Base-by-base conservation (phyloP, 78 protist species). In the Capsaspora owczarzaki region DNA sequence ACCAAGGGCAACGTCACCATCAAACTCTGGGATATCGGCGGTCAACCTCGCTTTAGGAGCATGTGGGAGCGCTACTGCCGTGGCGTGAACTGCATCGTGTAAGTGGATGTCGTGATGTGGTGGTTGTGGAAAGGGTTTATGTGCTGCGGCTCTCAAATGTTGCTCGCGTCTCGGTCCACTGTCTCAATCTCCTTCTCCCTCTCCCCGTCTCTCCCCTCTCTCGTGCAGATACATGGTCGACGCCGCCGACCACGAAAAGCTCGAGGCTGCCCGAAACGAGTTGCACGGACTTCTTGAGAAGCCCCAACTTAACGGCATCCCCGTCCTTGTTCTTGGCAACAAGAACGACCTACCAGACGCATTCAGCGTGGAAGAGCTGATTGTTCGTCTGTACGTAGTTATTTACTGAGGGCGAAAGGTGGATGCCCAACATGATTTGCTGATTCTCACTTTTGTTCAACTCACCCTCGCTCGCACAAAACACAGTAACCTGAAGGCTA, bases 11-110 rank as follows among this genome's bases (percentile, higher is more conserved):
- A 84, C 56, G 96, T 91, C 47, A 89, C 92, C 12, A 90, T 90
- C 42, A 89, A 89, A 77, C 82, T 93, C 27, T 95, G 98, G 99
- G 99, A 95, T 56, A 89, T 96, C 46, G 99, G 99, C 10, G 99
- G 99, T 29, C 99, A 96, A 85, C 93, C 95, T 6, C 83, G 96
- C 23, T 96, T 96, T 85, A 75, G 98, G 31, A 40, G 80, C 47
- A 95, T 94, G 96, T 96, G 99, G 99, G 98, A 95, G 82, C 85
- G 98, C 23, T 96, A 95, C 85, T 94, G 97, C 89, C 79, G 97
- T 1, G 96, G 97, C 38, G 95, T 91, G 5, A 85, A 90, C 68
- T 93, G 93, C n/a, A 96, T 96, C 44, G 95, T 96, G 90, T 95
- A 20, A 33, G 85, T 69, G 41, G 42, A 25, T 22, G 68, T 31